A percentile compares a stretch with the other conserved stretches of the same genome.
These are phyloP conservation scores for Populus deltoides DNA, from an alignment of 345 rosid species.

Conservation along the genomic window DNA sequence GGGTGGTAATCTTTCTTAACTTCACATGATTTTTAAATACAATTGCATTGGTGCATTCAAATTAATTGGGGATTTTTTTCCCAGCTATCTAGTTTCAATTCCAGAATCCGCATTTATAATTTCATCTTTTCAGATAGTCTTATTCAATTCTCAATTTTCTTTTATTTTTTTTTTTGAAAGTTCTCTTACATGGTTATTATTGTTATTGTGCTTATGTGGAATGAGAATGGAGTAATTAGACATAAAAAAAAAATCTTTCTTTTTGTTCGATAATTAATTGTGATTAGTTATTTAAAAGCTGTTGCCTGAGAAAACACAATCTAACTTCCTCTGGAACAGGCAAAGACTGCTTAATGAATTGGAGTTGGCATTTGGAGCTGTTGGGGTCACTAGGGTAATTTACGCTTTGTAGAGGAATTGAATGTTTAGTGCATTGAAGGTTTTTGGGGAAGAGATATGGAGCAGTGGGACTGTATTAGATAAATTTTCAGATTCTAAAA, in stretches of 20 bases:
- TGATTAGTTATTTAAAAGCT: neutral
- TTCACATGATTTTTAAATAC: neutral
- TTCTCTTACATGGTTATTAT: neutral
- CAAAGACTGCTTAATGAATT: neutral
- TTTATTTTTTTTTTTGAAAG: neutral
- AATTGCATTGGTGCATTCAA: neutral
- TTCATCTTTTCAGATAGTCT: neutral
- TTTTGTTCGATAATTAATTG: neutral
- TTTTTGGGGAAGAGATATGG: neutral
- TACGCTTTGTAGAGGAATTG: neutral
- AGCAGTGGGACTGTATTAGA: neutral
- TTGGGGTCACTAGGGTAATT: neutral
- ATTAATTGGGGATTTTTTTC: constrained; percentile 1
- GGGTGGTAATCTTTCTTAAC: constrained; percentile 56
- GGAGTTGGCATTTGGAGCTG: neutral
- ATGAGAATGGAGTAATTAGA: neutral
- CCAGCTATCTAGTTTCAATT: neutral
- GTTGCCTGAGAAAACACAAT: neutral
- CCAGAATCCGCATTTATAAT: neutral
- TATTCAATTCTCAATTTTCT: neutral
- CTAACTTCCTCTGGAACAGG: neutral
- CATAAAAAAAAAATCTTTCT: neutral
- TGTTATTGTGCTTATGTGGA: neutral
- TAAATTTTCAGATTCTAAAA: neutral
- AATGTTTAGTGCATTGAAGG: neutral